Conservation (phyloP, 495 filamentous ascomycete genomes). For the Hypomontagnella monticulosa region DNA sequence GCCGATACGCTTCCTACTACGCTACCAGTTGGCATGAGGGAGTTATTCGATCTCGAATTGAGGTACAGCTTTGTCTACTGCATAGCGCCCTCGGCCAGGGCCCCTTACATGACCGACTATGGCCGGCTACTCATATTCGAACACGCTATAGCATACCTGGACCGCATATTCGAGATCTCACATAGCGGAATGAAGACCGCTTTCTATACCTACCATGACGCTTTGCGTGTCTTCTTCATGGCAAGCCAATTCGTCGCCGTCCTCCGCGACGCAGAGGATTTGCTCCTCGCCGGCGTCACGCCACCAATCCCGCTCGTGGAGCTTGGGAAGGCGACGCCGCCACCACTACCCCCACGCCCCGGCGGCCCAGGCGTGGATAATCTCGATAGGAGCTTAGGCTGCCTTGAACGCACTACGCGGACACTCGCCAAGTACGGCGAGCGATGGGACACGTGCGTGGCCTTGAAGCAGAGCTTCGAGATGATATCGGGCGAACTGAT, state of each 20-base stretch:
- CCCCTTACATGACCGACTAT: slow-evolving; percentile 71
- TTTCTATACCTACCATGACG: slow-evolving; percentile 79
- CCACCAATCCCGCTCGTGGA: slow-evolving; percentile 45
- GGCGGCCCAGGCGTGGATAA: slow-evolving; percentile 48
- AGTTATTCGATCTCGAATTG: slow-evolving; percentile 81
- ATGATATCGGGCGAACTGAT: slow-evolving; percentile 48
- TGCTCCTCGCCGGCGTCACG: slow-evolving; percentile 51
- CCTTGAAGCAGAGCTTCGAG: slow-evolving; percentile 57
- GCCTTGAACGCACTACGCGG: slow-evolving; percentile 54
- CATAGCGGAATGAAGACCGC: slow-evolving; percentile 57
- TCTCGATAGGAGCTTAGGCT: slow-evolving; percentile 55
- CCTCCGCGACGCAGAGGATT: slow-evolving; percentile 64
- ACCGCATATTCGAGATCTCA: slow-evolving; percentile 65
- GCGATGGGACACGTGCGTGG: slow-evolving; percentile 59
- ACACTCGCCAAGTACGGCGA: slow-evolving; percentile 60
- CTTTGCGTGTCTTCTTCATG: slow-evolving; percentile 75
- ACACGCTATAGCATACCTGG: slow-evolving; percentile 76
- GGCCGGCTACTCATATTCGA: slow-evolving; percentile 82
- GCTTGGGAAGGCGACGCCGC: slow-evolving; percentile 49
- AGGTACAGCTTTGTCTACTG: slow-evolving; percentile 87
- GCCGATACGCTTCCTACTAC: slow-evolving; percentile 66
- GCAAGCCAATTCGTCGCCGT: slow-evolving; percentile 75
- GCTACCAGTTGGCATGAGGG: slow-evolving; percentile 66
- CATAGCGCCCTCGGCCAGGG: slow-evolving; percentile 75
- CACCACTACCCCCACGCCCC: slow-evolving; percentile 46